Percentiles rank a stretch among this genome's conserved stretches.
These are phyloP conservation scores for Aspergillus mulundensis DNA, from an alignment of 495 filamentous ascomycete genomes.

Conservation along the genomic window DNA sequence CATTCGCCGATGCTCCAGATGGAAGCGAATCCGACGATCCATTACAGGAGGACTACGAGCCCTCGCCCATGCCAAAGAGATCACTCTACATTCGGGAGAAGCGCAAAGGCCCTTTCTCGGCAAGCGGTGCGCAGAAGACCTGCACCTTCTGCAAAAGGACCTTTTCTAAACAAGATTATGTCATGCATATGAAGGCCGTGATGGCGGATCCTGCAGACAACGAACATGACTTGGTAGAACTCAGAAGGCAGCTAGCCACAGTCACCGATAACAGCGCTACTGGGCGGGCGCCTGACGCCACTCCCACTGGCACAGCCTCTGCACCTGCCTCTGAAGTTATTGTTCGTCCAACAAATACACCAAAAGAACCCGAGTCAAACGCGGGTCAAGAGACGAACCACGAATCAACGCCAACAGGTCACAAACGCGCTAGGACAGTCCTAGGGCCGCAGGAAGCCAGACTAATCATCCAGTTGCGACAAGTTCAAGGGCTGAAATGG, in stretches of 20 bases:
- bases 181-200: conserved; percentile 12
- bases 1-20: conserved; percentile 36
- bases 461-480: conserved; percentile 30
- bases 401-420: conserved; percentile 14
- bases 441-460: conserved; percentile 36
- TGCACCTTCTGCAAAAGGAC: conserved; percentile 11
- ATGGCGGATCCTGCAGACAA: conserved; percentile 10
- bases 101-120: conserved; percentile 7
- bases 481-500: conserved; percentile 27
- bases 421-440: conserved; percentile 18
- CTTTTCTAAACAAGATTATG: conserved; percentile 12
- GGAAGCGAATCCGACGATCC: conserved; percentile 46
- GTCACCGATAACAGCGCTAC: background rate
- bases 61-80: conserved; percentile 30
- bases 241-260: conserved; percentile 3
- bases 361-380: background rate
- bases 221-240: conserved; percentile 12
- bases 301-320: background rate
- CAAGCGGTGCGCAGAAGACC: conserved; percentile 7
- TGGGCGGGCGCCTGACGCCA: background rate
- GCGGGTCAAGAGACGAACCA: background rate
- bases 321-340: background rate
- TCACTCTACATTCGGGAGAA: conserved; percentile 24
- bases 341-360: conserved; percentile 3
- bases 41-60: conserved; percentile 36